Conservation (phyloP, 2,329 filamentous ascomycete species). For the Clonostachys solani region DNA sequence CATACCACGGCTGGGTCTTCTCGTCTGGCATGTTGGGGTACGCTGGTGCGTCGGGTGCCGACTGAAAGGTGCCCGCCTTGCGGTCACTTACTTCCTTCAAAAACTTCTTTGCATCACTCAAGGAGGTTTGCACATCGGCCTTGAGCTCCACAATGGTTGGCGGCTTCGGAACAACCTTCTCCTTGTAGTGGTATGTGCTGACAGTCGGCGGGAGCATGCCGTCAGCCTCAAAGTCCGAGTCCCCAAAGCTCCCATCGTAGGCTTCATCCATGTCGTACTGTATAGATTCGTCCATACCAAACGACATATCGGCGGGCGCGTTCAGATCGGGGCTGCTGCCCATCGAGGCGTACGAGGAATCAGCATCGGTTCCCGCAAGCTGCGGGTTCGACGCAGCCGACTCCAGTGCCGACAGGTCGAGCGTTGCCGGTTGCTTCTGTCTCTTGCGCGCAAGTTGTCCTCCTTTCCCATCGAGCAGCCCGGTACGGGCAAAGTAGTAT, state of each 20-base stretch:
- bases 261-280: conserved; percentile 25
- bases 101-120: conserved; percentile 66
- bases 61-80: conserved; percentile 21
- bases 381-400: conserved; percentile 23
- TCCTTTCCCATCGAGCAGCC: conserved; percentile 88
- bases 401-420: conserved; percentile 53
- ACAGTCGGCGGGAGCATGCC: conserved; percentile 94
- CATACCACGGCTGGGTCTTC: conserved; percentile 66
- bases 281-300: conserved; percentile 18
- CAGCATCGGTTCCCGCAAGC: conserved; percentile 41
- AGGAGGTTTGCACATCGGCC: conserved; percentile 56
- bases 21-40: conserved; percentile 36
- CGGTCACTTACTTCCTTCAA: conserved; percentile 53
- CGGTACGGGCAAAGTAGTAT: conserved; percentile 96
- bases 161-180: conserved; percentile 76
- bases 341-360: conserved; percentile 57
- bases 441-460: conserved; percentile 76
- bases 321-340: conserved; percentile 53
- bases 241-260: conserved; percentile 54
- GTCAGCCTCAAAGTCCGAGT: conserved; percentile 47
- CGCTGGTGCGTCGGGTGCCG: conserved; percentile 17
- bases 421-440: conserved; percentile 51
- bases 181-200: conserved; percentile 88
- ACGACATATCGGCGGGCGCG: conserved; percentile 29
- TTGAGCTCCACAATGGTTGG: conserved; percentile 80